Conservation (phyloP, 805 yeast genomes). For the Wickerhamiella bombiphila region DNA sequence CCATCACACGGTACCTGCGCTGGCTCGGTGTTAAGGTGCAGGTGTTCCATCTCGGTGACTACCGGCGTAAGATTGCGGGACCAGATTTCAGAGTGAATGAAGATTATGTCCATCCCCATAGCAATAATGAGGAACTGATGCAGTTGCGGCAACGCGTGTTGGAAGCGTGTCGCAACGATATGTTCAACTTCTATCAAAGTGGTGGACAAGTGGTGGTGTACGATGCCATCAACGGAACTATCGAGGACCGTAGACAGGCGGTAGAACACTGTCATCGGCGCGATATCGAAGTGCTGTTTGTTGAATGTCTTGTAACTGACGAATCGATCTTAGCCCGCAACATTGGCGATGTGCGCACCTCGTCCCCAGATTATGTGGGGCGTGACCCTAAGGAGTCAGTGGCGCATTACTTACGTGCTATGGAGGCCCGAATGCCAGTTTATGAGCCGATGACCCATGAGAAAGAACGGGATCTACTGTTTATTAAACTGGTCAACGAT, state of each 20-base stretch:
- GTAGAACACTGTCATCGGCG: constrained; percentile 37
- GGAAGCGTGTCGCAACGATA: constrained; percentile 51
- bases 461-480: constrained; percentile 42
- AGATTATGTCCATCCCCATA: constrained; percentile 47
- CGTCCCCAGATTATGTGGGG: constrained; percentile 70
- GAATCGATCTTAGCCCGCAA: constrained; percentile 52
- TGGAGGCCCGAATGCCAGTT: constrained; percentile 48
- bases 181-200: constrained; percentile 49
- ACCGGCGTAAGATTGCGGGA: constrained; percentile 43
- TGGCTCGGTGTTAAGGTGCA: constrained; percentile 95
- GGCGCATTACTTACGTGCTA: constrained; percentile 59
- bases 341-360: constrained; percentile 64
- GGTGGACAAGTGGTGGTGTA: constrained; percentile 91
- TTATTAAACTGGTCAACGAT: constrained; percentile 77
- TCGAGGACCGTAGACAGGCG: constrained; percentile 42
- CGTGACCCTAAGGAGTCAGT: constrained; percentile 67
- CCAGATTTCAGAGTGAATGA: constrained; percentile 40
- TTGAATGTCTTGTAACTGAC: constrained; percentile 76
- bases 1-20: constrained; percentile 77
- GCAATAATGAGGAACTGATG: constrained; percentile 30
- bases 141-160: constrained; percentile 44
- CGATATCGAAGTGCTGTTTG: constrained; percentile 66
- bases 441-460: constrained; percentile 52
- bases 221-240: constrained; percentile 84
- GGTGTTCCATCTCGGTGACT: constrained; percentile 83